Base-by-base conservation (phyloP, 805 yeast genomes). In the Kodamaea hsintzibuensis region DNA sequence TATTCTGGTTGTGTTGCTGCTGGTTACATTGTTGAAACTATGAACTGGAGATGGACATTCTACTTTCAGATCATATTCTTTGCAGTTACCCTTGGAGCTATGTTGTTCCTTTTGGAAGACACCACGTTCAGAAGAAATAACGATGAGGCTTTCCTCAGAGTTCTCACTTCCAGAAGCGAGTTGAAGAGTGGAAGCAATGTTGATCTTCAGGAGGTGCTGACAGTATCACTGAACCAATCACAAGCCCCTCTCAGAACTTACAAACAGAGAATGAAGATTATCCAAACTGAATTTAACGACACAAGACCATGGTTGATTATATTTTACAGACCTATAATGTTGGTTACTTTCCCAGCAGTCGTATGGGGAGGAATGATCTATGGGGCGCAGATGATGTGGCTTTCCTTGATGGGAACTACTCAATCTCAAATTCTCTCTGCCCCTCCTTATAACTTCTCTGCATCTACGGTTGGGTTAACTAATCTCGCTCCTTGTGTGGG, bases 381-480 rank as follows among this genome's bases (percentile, higher is more conserved):
- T 54, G 82, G 82, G 4, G 72, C 77, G 14, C 81, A 76, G 58
- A 76, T 78, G 69, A 75, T 77, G 81, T 78, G 81, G 81, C 62
- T 77, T n/a, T 72, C 81, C 1, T 65, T 79, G 45, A 63, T 78
- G 49, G 70, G 73, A 16, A 72, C 74, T 42, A 76, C 82, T 1
- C 80, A 77, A 57, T 68, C 80, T 0, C 67, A 65, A 47, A 64
- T 78, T 25, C 77, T 68, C 52, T 49, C 70, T 2, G 60, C 59
- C 8, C 64, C 64, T 2, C 80, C 80, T 5, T 80, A 79, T 58
- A 66, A 69, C 55, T 77, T 77, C 56, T 51, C 69, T 14, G 57
- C 77, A 0, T 61, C 71, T 33, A 60, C 64, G 8, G 71, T 73
- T 19, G 83, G 83, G 6, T 67, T 74, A 51, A 73, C 81, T 6